These are phyloP conservation scores for Immersiporthe knoxdaviesiana DNA, from an alignment of 2,329 filamentous ascomycete genomes.

Conservation along the genomic window DNA sequence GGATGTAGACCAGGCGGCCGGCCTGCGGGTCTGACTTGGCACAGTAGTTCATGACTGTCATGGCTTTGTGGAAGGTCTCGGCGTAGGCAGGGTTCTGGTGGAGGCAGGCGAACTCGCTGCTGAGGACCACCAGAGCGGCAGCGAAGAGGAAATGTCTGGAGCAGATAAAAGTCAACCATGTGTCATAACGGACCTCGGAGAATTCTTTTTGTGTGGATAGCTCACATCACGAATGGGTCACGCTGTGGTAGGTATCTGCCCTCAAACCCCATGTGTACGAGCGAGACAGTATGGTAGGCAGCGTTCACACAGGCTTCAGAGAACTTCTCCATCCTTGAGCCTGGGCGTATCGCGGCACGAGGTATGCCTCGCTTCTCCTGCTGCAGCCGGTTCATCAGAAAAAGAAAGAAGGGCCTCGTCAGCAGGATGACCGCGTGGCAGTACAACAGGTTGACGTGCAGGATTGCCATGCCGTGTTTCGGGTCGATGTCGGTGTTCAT, in stretches of 20 bases:
- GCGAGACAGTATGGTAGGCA: conserved; percentile 52
- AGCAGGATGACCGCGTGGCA: conserved; percentile 66
- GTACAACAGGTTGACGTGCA: conserved; percentile 65
- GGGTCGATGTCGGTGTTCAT: conserved; percentile 44
- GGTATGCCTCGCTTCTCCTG: conserved; percentile 38
- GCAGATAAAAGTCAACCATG: conserved; percentile 23
- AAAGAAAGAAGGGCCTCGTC: conserved; percentile 66
- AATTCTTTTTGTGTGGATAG: conserved; percentile 18
- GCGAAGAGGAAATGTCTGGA: conserved; percentile 60
- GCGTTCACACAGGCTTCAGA: conserved; percentile 56
- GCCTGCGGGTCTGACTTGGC: conserved; percentile 54
- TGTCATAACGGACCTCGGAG: neutral
- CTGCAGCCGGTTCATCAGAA: conserved; percentile 51
- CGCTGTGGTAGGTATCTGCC: conserved; percentile 51
- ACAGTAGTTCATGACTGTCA: conserved; percentile 55
- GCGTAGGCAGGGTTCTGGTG: conserved; percentile 49
- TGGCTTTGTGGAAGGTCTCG: conserved; percentile 42
- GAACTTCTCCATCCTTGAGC: conserved; percentile 48
- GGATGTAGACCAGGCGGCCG: conserved; percentile 52
- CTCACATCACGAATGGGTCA: conserved; percentile 62
- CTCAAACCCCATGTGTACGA: conserved; percentile 50
- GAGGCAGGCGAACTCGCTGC: conserved; percentile 59
- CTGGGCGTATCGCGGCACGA: conserved; percentile 36
- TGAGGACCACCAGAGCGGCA: conserved; percentile 56
- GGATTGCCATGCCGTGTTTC: conserved; percentile 59